Base-by-base conservation (phyloP, 108 stramenopile species). In the Cylindrotheca fusiformis region DNA sequence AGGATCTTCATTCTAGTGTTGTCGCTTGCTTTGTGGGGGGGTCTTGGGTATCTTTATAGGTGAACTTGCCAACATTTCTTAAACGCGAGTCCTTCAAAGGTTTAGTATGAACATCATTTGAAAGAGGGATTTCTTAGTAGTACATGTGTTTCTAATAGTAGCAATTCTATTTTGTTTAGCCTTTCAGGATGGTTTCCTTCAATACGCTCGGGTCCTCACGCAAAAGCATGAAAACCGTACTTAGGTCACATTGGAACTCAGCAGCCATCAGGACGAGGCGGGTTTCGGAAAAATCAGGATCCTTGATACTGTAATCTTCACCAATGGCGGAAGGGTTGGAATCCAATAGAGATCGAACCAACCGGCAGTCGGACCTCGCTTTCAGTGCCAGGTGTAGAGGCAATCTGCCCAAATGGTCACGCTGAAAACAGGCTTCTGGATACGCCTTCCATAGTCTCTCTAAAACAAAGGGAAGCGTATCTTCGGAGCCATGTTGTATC, bases 151-250 rank as follows among this genome's bases (percentile, higher is more conserved):
- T n/a, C n/a, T n/a, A n/a, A n/a, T n/a, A n/a, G n/a, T n/a, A n/a
- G n/a, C n/a, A n/a, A n/a, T n/a, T n/a, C n/a, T n/a, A n/a, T n/a
- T n/a, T n/a, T n/a, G n/a, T n/a, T n/a, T n/a, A n/a, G n/a, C n/a
- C n/a, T n/a, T n/a, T n/a, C n/a, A n/a, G n/a, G n/a, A n/a, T n/a
- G n/a, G n/a, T n/a, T n/a, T n/a, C n/a, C n/a, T 41, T 41, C 22
- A 82, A 44, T 24, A 68, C 46, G 32, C 59, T 75, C n/a, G 81
- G 81, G 58, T 82, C 81, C 18, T 31, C 65, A 49, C 75, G 63
- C 18, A 82, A 45, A 55, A 82, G 51, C 30, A 71, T 50, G 50
- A 66, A 82, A 14, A 76, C 61, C 1, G 71, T 73, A 44, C 68
- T 76, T 36, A 82, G 30, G 54, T 82, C 81, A 51, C 81, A 82